Evolutionary conservation across 345 rosid genomes (phyloP), one percentile per base, ranked within the genome.

Genomic region (Trapa incisa): DNA sequence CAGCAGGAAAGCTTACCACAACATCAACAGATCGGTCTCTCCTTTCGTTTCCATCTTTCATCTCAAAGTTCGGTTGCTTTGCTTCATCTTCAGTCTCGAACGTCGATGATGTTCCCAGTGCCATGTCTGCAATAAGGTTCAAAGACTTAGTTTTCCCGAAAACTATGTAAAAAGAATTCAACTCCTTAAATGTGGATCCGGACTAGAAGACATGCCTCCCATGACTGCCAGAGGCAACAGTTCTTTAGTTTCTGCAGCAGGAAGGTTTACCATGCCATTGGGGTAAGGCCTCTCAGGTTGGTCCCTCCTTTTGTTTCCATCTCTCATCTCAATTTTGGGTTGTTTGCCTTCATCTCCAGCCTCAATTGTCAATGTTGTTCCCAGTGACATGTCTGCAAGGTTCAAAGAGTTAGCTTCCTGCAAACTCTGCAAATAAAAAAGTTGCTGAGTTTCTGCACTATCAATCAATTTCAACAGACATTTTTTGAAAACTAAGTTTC

Each of bases 321-420:
- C 71, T 53, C 56, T 60, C 50, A 60, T 39, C 66, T 63, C 71
- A 15, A 71, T 65, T 41, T 50, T 66, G 16, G 54, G 67, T 5
- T 61, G 60, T 58, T 74, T 75, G n/a, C 57, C 72, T 62, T n/a
- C 65, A 52, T 50, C 69, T 35, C 68, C 65, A n/a, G 61, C 42
- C 72, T 73, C 78, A n/a, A 61, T 37, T 72, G 32, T 64, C 65
- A 68, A 70, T 38, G 36, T 3, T 5, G 74, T 77, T 41, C 76
- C 69, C 6, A 58, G 54, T 75, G 56, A 67, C 47, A 75, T 64
- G 54, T 79, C 86, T 82, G 85, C 67, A 69, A 45, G 65, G 39
- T 10, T 66, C 42, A 61, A 15, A 68, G 68, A 36, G 64, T 64
- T 33, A 36, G 43, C 16, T 17, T 57, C 47, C 61, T 37, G 47